A percentile compares a stretch with the other conserved stretches of the same genome.
These are phyloP conservation scores for Leersia perrieri DNA, from an alignment of 176 grass and related monocot species.

Conservation along the genomic window DNA sequence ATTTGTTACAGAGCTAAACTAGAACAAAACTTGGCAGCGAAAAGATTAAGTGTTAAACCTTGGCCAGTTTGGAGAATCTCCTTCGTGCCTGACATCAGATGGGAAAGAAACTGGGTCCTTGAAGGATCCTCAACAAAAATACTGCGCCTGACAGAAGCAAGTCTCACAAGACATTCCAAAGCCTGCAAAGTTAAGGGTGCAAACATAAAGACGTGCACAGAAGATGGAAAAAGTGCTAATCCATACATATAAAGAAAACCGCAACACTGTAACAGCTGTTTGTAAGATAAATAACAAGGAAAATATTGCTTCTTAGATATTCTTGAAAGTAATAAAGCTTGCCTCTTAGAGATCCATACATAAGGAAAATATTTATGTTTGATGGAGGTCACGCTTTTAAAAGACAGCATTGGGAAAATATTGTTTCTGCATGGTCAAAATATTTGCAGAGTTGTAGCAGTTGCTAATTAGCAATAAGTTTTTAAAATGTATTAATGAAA, in stretches of 20 bases:
- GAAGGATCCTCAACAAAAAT: constrained; percentile 87
- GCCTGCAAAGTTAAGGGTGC: constrained; percentile 48
- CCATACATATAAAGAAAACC: background rate
- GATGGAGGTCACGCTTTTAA: background rate
- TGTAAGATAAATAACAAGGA: background rate
- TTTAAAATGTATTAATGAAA: constrained; percentile 7
- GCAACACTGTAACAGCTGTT: background rate
- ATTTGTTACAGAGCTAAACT: background rate
- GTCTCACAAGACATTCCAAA: constrained; percentile 94
- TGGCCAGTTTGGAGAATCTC: constrained; percentile 98
- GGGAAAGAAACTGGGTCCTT: constrained; percentile 77
- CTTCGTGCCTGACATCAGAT: constrained; percentile 95
- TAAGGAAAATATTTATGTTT: background rate
- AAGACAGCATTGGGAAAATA: background rate
- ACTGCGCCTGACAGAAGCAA: constrained; percentile 92
- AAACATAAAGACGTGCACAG: constrained; percentile 18
- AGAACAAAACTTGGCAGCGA: constrained; percentile 19
- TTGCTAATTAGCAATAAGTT: constrained; percentile 13
- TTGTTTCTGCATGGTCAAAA: background rate
- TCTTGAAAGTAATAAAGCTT: background rate
- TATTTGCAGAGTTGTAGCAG: background rate
- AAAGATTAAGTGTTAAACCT: constrained; percentile 48
- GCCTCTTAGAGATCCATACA: background rate
- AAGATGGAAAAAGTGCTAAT: background rate
- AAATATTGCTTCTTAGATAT: background rate